These are phyloP conservation scores for Cinchona pubescens DNA, from an alignment of 257 asterid species.

Conservation along the genomic window DNA sequence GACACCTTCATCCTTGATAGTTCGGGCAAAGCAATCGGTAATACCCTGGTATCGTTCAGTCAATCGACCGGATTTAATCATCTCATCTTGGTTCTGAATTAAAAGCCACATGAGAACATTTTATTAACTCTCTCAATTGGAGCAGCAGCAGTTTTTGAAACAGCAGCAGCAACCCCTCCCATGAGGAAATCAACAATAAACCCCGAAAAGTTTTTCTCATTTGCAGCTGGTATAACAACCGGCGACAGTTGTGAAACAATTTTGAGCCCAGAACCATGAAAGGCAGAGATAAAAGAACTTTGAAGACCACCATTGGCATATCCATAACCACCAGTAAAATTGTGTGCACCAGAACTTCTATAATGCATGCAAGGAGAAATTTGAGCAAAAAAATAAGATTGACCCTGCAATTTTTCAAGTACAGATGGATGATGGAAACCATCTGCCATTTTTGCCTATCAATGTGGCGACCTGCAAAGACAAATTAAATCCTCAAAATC, in stretches of 20 bases:
- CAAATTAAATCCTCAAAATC: not conserved
- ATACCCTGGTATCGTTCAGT: slow-evolving; percentile 75
- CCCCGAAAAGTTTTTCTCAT: slow-evolving; percentile 38
- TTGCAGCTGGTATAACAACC: slow-evolving; percentile 48
- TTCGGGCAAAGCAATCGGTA: slow-evolving; percentile 61
- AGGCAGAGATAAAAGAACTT: slow-evolving; percentile 27
- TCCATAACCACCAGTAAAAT: slow-evolving; percentile 23
- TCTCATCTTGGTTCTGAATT: slow-evolving; percentile 77
- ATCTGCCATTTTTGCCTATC: slow-evolving; percentile 46
- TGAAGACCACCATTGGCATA: slow-evolving; percentile 46
- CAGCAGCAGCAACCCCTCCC: slow-evolving; percentile 90
- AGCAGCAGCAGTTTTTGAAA: slow-evolving; percentile 72
- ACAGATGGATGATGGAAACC: slow-evolving; percentile 28
- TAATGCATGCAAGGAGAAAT: slow-evolving; percentile 39
- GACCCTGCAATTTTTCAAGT: slow-evolving; percentile 41
- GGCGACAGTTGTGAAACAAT: slow-evolving; percentile 34
- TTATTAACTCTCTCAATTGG: slow-evolving; percentile 86
- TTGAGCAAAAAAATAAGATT: slow-evolving; percentile 36
- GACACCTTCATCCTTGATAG: slow-evolving; percentile 67
- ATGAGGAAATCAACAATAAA: slow-evolving; percentile 69
- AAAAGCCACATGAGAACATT: too few species aligned
- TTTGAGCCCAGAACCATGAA: slow-evolving; percentile 27
- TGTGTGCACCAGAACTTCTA: slow-evolving; percentile 29
- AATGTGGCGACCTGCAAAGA: slow-evolving; percentile 28
- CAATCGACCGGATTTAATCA: slow-evolving; percentile 69